Base-by-base conservation (phyloP, 345 rosid species). In the Bruguiera gymnorhiza region DNA sequence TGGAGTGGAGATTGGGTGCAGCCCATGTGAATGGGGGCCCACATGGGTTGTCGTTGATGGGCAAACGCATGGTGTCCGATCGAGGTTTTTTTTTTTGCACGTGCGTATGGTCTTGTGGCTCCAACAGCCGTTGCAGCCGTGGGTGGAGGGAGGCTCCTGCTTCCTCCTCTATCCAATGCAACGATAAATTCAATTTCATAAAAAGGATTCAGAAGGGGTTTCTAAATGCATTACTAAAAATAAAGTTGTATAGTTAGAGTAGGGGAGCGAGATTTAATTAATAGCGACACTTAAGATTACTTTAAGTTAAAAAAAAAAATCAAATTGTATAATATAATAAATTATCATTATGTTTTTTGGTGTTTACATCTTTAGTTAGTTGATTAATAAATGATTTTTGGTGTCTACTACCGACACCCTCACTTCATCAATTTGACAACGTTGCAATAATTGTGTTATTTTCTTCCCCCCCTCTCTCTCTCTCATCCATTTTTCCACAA, bases 31-130 rank as follows among this genome's bases (percentile, higher is more conserved):
- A 32, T 66, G 67, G 80, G 80, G 77, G 69, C 56, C 84, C 83
- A 83, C 83, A 63, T 75, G 82, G 75, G 72, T 21, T 74, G 84
- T 80, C 58, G 76, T 67, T 61, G 60, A 80, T 71, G 67, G 70
- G 75, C 51, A 27, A 55, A 11, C 77, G 73, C 79, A 66, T 36
- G 67, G 67, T 19, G 15, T 16, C 29, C 10, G 60, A 13, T 56
- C 10, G 7, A 5, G 10, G 24, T 9, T 52, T 6, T 21, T 57
- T 37, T 34, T 21, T 57, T 37, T 29, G 4, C 65, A 30, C 66
- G 59, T 70, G 75, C 59, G 29, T 4, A 61, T 72, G 43, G 69
- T 37, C 73, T n/a, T 10, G 32, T 10, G 32, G 21, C 39, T 69
- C 63, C 52, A 60, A 20, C 5, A 7, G 21, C 66, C 60, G 32